Conservation (phyloP, 2,329 filamentous ascomycete genomes). For the Alternaria postmessia region DNA sequence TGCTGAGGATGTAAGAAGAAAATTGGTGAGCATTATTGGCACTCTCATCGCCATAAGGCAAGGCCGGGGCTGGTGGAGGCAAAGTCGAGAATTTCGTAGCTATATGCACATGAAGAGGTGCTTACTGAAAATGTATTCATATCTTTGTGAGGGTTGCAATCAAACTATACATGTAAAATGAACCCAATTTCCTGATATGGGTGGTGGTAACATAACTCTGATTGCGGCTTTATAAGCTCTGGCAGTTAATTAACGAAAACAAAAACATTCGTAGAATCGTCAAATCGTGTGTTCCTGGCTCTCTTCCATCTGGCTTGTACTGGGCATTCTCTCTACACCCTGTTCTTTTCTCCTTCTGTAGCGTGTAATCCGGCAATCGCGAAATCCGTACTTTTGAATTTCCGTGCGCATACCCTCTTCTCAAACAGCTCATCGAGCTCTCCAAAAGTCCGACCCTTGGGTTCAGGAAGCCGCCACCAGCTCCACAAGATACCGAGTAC, state of each 20-base stretch:
- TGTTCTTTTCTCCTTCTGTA: background rate
- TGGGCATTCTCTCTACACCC: background rate
- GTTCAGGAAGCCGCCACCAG: constrained; percentile 80
- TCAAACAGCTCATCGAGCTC: constrained; percentile 86
- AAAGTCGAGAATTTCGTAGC: background rate
- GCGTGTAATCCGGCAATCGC: background rate
- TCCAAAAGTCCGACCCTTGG: constrained; percentile 77
- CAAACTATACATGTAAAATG: background rate
- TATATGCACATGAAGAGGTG: background rate
- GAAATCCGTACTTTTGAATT: constrained; percentile 15
- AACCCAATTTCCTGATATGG: accelerated
- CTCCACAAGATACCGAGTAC: constrained; percentile 78
- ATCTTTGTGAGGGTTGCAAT: background rate
- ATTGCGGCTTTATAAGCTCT: background rate
- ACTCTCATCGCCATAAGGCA: background rate
- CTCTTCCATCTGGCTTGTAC: background rate
- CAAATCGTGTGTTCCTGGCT: background rate
- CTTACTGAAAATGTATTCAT: background rate
- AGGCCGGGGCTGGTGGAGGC: background rate
- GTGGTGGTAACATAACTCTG: background rate
- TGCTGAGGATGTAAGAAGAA: background rate
- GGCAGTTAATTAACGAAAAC: background rate
- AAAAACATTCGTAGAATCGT: background rate
- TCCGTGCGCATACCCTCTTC: constrained; percentile 29
- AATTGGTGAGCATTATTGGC: background rate